Percentiles rank a stretch among this genome's conserved stretches.
These are phyloP conservation scores for Berberis thunbergii DNA, from an alignment of 164 flowering plant genomes.

Conservation along the genomic window DNA sequence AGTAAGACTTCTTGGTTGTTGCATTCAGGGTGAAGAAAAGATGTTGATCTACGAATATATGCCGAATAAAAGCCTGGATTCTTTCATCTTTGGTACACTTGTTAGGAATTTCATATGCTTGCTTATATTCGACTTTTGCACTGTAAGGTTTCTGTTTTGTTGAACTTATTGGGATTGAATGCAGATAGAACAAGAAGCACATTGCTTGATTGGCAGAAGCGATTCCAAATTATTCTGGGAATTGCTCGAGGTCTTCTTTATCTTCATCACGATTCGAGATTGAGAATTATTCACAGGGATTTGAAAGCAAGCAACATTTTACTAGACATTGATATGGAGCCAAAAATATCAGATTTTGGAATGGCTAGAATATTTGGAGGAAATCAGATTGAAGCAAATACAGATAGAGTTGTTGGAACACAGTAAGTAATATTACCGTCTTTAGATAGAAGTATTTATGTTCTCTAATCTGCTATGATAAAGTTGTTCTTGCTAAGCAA, in stretches of 20 bases:
- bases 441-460: no score
- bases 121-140: not conserved
- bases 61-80: slow-evolving; percentile 7
- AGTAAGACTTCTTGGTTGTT: slow-evolving; percentile 7
- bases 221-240: slow-evolving; percentile 1
- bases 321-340: slow-evolving; percentile 4
- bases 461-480: no score
- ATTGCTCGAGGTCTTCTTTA: slow-evolving; percentile 8
- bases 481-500: no score
- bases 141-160: not conserved
- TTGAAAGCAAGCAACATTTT: slow-evolving; percentile 8
- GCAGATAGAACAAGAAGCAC: slow-evolving; percentile 3
- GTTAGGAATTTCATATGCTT: not conserved
- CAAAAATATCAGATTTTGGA: slow-evolving; percentile 9
- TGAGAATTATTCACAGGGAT: slow-evolving; percentile 9
- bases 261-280: slow-evolving; percentile 11
- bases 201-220: slow-evolving; percentile 2
- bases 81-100: slow-evolving; percentile 5
- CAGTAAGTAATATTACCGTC: slow-evolving; percentile 2
- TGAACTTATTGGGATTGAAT: not conserved
- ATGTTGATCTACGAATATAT: slow-evolving; percentile 8
- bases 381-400: slow-evolving; percentile 7
- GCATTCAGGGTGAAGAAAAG: slow-evolving; percentile 12
- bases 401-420: slow-evolving; percentile 7
- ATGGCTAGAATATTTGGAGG: slow-evolving; percentile 7